Percentiles rank a stretch among this genome's conserved stretches.
phyloP scores from a whole-genome alignment of 371 early-diverging fungal genomes.

The Mycotypha africana region DNA sequence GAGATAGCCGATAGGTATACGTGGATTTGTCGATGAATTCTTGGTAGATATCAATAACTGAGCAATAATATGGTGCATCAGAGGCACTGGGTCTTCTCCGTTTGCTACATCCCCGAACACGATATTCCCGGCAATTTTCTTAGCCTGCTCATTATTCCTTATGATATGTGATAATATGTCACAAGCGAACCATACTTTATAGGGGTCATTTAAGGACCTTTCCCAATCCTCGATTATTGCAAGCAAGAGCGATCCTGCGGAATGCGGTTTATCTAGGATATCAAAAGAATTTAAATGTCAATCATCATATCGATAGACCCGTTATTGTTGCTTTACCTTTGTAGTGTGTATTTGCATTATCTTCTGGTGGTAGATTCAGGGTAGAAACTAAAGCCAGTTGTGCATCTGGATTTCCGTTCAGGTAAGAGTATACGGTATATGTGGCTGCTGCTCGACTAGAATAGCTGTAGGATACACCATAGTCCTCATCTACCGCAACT shows the following conservation, averaged over 20 bases:
- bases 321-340: conserved; percentile 27
- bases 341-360: conserved; percentile 42
- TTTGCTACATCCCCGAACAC: conserved; percentile 69
- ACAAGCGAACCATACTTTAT: conserved; percentile 86
- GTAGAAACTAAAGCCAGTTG: conserved; percentile 85
- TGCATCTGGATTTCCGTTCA: conserved; percentile 76
- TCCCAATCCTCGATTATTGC: conserved; percentile 77
- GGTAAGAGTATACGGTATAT: conserved; percentile 66
- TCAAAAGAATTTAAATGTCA: background rate
- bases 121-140: conserved; percentile 69
- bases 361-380: conserved; percentile 71
- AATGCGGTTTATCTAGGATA: conserved; percentile 47
- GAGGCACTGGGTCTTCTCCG: conserved; percentile 54
- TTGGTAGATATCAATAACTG: conserved; percentile 54
- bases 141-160: conserved; percentile 64
- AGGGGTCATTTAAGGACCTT: conserved; percentile 66
- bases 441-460: conserved; percentile 71
- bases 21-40: conserved; percentile 50
- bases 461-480: conserved; percentile 44
- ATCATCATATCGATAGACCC: background rate
- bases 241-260: conserved; percentile 81
- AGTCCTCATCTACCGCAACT: conserved; percentile 45
- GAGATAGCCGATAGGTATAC: conserved; percentile 70
- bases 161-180: conserved; percentile 76
- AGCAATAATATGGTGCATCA: conserved; percentile 56